Evolutionary conservation across 345 rosid species (phyloP), one percentile per base, ranked within the genome.

Genomic region (Arabis hirsuta): DNA sequence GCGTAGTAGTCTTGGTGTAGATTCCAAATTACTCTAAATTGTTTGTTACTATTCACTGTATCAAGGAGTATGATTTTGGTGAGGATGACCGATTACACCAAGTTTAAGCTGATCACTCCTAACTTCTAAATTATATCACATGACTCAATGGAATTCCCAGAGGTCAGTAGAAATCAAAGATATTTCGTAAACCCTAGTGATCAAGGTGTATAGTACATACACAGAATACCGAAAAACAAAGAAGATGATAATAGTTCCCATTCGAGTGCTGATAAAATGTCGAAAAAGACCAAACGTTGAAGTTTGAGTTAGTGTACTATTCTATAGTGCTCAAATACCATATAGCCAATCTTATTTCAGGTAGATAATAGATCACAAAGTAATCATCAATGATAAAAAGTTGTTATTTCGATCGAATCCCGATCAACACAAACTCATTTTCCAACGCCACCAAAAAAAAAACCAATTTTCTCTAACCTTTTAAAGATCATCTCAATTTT

Each of bases 401-500:
- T 13, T 52, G 6, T 19, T 53, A 29, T 14, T 34, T 47, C 9
- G 43, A 65, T 55, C 7, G 10, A 39, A 27, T 39, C 7, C 36
- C 53, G 66, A 57, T 26, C 9, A 7, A 29, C 39, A 14, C 8
- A 52, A 22, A 60, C 41, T 36, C 46, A 56, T 20, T 32, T 13
- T 13, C 19, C 31, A 70, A 46, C 10, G 2, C 52, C 20, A 27
- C 16, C 16, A 16, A 16, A 16, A 0, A 8, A 29, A 39, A 43
- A 32, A 38, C 32, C 1, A 31, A 14, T 7, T 13, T 20, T 32
- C 19, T 44, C 70, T 12, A 46, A 60, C 73, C 65, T 59, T 27
- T 12, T 0, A 0, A 55, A 60, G 42, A 69, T 87, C 83, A 92
- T 81, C 98, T 88, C 62, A 87, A 76, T 82, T 90, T 92, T 73